Conservation (phyloP, 2,329 filamentous ascomycete genomes). For the Rasamsonia emersonii region DNA sequence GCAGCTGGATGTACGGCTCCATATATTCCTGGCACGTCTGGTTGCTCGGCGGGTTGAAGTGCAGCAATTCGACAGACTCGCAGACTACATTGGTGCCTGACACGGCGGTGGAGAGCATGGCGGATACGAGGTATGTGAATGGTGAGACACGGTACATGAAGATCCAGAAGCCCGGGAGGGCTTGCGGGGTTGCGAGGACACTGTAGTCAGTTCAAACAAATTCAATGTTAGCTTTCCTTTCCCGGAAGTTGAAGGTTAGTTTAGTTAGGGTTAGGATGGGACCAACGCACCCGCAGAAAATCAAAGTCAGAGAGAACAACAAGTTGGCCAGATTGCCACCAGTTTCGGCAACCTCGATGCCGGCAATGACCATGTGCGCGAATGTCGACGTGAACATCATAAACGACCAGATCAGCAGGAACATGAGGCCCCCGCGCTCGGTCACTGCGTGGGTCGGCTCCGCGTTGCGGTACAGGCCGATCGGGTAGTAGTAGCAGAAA, state of each 20-base stretch:
- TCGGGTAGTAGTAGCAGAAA: constrained; percentile 60
- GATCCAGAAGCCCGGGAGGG: constrained; percentile 64
- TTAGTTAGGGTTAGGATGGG: no score
- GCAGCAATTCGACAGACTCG: constrained; percentile 25
- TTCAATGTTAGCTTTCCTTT: not conserved
- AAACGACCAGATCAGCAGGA: constrained; percentile 57
- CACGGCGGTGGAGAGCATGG: constrained; percentile 29
- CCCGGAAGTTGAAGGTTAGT: not conserved
- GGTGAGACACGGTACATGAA: constrained; percentile 66
- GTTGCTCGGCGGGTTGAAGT: constrained; percentile 44
- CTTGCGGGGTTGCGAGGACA: constrained; percentile 51
- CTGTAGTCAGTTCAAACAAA: no score
- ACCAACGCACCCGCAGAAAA: constrained; percentile 42
- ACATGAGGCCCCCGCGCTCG: constrained; percentile 55
- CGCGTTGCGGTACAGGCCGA: constrained; percentile 40
- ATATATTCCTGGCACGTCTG: constrained; percentile 59
- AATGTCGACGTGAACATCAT: constrained; percentile 66
- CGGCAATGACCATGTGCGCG: constrained; percentile 64
- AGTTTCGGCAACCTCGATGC: constrained; percentile 59
- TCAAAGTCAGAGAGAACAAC: constrained; percentile 49
- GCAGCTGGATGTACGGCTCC: constrained; percentile 43
- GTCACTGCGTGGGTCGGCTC: constrained; percentile 29
- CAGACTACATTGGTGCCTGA: constrained; percentile 22
- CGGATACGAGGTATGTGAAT: constrained; percentile 52
- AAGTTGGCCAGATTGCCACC: constrained; percentile 56